Evolutionary conservation across 1,139 yeast species (phyloP).

Genomic region (Sugiyamaella japonica): DNA sequence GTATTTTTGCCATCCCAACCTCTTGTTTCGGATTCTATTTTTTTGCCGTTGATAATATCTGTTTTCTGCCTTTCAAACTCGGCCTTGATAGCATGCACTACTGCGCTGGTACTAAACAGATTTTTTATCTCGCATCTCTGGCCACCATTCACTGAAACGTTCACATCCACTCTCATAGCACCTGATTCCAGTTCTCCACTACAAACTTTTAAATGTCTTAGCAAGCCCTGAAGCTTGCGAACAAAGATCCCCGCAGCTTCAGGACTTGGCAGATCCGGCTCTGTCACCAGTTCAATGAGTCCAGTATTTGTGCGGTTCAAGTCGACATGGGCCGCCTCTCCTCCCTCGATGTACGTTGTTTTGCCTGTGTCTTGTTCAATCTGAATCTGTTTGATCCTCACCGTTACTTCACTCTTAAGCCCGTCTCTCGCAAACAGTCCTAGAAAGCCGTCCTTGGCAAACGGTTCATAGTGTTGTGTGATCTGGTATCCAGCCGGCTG

Average conservation of each 20-base stretch:
- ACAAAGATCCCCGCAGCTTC: constrained; percentile 76
- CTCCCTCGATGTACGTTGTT: constrained; percentile 55
- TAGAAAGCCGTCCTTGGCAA: constrained; percentile 67
- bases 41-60: constrained; percentile 41
- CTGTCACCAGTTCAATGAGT: constrained; percentile 85
- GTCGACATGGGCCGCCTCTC: constrained; percentile 53
- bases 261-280: constrained; percentile 74
- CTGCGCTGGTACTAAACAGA: constrained; percentile 79
- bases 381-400: constrained; percentile 70
- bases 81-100: constrained; percentile 68
- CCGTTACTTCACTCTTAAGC: constrained; percentile 38
- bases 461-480: constrained; percentile 83
- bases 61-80: constrained; percentile 73
- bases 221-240: constrained; percentile 72
- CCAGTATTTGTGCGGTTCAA: constrained; percentile 85
- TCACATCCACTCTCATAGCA: constrained; percentile 93
- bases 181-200: constrained; percentile 93
- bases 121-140: constrained; percentile 87
- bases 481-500: constrained; percentile 96
- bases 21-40: constrained; percentile 68
- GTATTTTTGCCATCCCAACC: constrained; percentile 86
- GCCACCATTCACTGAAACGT: constrained; percentile 67
- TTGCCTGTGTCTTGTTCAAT: constrained; percentile 95
- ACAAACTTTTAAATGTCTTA: constrained; percentile 69
- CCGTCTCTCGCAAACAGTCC: constrained; percentile 56